phyloP scores from a whole-genome alignment of 148 eudicot species.

The Camellia japonica region DNA sequence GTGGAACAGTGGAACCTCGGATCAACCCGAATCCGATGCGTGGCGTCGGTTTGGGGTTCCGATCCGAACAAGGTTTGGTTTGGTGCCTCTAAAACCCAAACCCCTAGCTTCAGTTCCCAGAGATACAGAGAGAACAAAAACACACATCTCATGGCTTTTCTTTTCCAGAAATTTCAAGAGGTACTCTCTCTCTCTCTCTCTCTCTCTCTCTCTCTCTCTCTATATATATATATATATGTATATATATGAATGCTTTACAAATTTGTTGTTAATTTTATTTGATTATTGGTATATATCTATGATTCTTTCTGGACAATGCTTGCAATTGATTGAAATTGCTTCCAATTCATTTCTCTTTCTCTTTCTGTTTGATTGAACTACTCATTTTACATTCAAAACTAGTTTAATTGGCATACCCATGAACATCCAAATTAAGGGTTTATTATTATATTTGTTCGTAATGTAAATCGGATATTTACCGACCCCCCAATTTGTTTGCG shows the following conservation, averaged over 20 bases:
- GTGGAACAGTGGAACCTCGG: no score
- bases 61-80: no score
- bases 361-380: neutral
- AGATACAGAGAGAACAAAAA: no score
- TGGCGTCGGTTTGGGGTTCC: no score
- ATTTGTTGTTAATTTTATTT: neutral
- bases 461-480: no score
- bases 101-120: no score
- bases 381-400: neutral
- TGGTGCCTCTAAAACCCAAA: no score
- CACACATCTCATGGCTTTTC: conserved; percentile 38
- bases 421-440: neutral
- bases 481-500: no score
- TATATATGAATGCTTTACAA: neutral
- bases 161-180: conserved; percentile 75
- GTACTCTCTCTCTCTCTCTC: conserved; percentile 19
- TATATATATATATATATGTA: neutral
- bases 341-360: neutral
- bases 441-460: no score
- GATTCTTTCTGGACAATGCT: neutral
- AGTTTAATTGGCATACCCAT: neutral
- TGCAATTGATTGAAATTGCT: neutral
- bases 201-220: no score
- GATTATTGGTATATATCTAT: neutral
- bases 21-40: no score